These are phyloP conservation scores for Elaeis oleifera DNA, from an alignment of 202 grass and related monocot genomes.

Conservation along the genomic window DNA sequence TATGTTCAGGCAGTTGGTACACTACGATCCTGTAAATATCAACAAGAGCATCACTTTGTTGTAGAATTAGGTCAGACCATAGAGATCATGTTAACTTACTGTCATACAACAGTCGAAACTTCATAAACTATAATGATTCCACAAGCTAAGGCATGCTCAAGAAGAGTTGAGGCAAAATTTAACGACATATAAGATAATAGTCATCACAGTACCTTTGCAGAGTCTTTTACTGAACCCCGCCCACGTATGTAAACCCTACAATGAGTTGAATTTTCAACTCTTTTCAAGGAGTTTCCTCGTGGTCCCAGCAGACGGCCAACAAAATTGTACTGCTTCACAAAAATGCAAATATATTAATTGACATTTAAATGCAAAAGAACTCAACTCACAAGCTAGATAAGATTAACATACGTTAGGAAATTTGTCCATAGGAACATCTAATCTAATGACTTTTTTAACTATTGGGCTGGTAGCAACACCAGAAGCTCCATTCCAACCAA, in stretches of 20 bases:
- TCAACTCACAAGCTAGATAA: neutral
- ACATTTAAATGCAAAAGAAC: neutral
- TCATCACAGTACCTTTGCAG: slow-evolving; percentile 51
- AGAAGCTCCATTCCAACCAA: slow-evolving; percentile 68
- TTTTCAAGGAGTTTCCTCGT: slow-evolving; percentile 94
- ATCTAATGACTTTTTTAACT: slow-evolving; percentile 83
- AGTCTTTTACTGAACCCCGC: slow-evolving; percentile 85
- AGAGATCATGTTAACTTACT: too few relatives aligned
- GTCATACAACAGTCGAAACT: too few relatives aligned
- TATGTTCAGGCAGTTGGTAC: too few relatives aligned
- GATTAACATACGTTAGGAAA: slow-evolving; percentile 65
- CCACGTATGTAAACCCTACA: slow-evolving; percentile 98
- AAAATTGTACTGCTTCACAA: slow-evolving; percentile 73
- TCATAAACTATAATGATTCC: too few relatives aligned
- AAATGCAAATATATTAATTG: slow-evolving; percentile 7
- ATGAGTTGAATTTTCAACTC: slow-evolving; percentile 88
- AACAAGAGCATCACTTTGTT: too few relatives aligned
- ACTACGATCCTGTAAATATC: too few relatives aligned
- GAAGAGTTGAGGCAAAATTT: too few relatives aligned
- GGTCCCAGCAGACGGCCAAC: slow-evolving; percentile 92
- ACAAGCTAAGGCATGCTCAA: too few relatives aligned
- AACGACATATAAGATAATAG: too few relatives aligned
- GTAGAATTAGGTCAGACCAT: too few relatives aligned
- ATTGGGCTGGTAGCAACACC: slow-evolving; percentile 44
- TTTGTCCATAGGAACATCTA: slow-evolving; percentile 94